Evolutionary conservation across 2,329 filamentous ascomycete genomes (phyloP).

Genomic region (Fusarium cyanostomum): DNA sequence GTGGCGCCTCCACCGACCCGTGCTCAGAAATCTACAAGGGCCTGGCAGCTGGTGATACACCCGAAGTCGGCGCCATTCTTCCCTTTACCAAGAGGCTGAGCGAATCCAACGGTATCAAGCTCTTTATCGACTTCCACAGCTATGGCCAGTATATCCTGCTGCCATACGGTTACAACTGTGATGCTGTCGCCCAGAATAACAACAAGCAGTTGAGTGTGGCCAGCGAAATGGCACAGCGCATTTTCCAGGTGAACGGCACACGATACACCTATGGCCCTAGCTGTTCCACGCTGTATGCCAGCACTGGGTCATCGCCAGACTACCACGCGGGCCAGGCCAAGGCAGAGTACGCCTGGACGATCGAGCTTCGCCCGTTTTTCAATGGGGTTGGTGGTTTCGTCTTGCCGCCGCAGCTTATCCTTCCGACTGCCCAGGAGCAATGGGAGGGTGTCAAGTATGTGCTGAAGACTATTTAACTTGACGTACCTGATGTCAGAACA

Average conservation of each 20-base stretch:
- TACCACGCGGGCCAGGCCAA: constrained; percentile 53
- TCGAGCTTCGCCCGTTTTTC: constrained; percentile 47
- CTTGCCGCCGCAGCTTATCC: constrained; percentile 53
- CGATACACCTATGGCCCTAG: constrained; percentile 55
- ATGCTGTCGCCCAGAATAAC: constrained; percentile 55
- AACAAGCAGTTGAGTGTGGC: constrained; percentile 60
- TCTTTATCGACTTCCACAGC: constrained; percentile 72
- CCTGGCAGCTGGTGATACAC: constrained; percentile 46
- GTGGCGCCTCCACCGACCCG: constrained; percentile 1
- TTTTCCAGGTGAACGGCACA: constrained; percentile 11
- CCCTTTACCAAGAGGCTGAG: constrained; percentile 42
- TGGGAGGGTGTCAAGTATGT: constrained; percentile 28
- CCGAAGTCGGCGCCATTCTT: constrained; percentile 61
- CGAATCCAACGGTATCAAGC: constrained; percentile 55
- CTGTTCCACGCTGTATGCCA: constrained; percentile 69
- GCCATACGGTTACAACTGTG: constrained; percentile 69
- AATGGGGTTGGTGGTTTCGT: constrained; percentile 53
- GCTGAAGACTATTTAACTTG: constrained; percentile 7
- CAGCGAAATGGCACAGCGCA: constrained; percentile 2
- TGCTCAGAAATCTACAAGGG: constrained; percentile 5
- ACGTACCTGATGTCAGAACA: too few species aligned
- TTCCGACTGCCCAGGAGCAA: constrained; percentile 44
- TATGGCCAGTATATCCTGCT: constrained; percentile 68
- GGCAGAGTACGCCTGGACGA: constrained; percentile 53
- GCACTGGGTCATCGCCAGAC: constrained; percentile 57